Conservation (phyloP, 345 rosid genomes). For the Populus euphratica region DNA sequence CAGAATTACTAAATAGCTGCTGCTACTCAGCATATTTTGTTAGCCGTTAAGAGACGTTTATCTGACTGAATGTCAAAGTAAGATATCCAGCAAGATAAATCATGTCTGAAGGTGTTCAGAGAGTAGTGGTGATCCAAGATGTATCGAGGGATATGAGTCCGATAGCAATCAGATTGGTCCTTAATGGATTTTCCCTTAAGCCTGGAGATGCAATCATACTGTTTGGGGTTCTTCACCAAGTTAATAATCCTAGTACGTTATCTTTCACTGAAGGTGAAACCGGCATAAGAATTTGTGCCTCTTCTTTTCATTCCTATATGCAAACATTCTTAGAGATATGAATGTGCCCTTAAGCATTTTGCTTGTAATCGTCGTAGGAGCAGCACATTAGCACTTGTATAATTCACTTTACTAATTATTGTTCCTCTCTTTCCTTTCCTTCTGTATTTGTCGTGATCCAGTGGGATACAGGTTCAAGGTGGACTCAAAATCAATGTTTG, state of each 20-base stretch:
- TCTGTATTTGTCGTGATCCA: constrained; percentile 8
- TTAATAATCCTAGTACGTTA: constrained; percentile 63
- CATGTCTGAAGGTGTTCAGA: constrained; percentile 32
- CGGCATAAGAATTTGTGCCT: constrained; percentile 25
- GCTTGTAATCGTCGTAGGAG: too few relatives aligned
- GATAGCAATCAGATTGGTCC: constrained; percentile 27
- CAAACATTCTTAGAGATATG: not conserved
- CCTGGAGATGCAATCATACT: constrained; percentile 44
- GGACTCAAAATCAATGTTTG: constrained; percentile 42
- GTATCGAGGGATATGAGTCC: constrained; percentile 38
- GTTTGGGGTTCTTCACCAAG: constrained; percentile 52
- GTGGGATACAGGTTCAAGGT: constrained; percentile 58
- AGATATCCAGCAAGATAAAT: not conserved
- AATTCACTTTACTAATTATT: not conserved
- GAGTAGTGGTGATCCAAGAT: constrained; percentile 51
- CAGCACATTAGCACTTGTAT: too few relatives aligned
- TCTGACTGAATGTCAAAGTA: not conserved
- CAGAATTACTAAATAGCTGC: too few relatives aligned
- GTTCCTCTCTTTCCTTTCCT: not conserved
- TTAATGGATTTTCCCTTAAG: constrained; percentile 36
- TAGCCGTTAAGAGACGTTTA: too few relatives aligned
- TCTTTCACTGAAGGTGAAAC: constrained; percentile 35
- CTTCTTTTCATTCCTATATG: not conserved
- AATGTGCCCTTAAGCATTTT: not conserved
- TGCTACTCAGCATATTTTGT: too few relatives aligned